These are phyloP conservation scores for Conidiobolus incongruus DNA, from an alignment of 371 early-diverging fungal genomes.

Conservation along the genomic window DNA sequence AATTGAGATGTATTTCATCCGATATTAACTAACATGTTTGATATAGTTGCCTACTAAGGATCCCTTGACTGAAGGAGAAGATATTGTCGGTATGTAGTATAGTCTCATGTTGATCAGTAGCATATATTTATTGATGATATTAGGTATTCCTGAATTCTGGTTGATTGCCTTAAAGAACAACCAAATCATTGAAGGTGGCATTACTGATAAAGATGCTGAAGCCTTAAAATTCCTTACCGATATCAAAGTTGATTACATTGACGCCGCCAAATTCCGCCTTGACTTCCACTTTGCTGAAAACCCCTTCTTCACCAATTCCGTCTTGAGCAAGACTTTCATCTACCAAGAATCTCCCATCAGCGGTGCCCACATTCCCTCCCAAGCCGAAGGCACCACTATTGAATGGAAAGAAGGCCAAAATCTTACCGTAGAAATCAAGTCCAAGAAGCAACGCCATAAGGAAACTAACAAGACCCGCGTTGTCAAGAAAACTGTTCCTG, in stretches of 20 bases:
- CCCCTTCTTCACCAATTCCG: conserved; percentile 62
- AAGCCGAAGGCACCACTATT: conserved; percentile 68
- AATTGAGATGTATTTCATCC: conserved; percentile 10
- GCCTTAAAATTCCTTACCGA: conserved; percentile 63
- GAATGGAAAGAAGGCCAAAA: conserved; percentile 91
- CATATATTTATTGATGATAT: conserved; percentile 4
- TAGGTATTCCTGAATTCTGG: conserved; percentile 81
- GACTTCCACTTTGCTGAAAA: conserved; percentile 80
- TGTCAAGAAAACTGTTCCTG: conserved; percentile 83
- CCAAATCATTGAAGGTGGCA: conserved; percentile 45
- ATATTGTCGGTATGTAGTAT: neutral
- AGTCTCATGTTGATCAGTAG: too few species aligned
- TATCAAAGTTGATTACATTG: conserved; percentile 58
- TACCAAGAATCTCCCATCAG: conserved; percentile 33
- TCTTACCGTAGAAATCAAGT: conserved; percentile 68
- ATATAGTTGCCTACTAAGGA: neutral
- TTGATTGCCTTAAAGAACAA: conserved; percentile 66
- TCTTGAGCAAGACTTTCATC: conserved; percentile 75
- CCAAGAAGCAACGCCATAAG: conserved; percentile 95
- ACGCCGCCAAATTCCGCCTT: conserved; percentile 68
- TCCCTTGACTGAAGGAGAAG: conserved; percentile 10
- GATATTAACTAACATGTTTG: neutral
- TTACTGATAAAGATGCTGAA: conserved; percentile 72
- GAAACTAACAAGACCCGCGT: conserved; percentile 89
- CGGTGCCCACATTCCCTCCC: conserved; percentile 64